Evolutionary conservation across 2,329 filamentous ascomycete species (phyloP), one percentile per base, ranked within the genome.

Genomic region (Volutella citrinella): DNA sequence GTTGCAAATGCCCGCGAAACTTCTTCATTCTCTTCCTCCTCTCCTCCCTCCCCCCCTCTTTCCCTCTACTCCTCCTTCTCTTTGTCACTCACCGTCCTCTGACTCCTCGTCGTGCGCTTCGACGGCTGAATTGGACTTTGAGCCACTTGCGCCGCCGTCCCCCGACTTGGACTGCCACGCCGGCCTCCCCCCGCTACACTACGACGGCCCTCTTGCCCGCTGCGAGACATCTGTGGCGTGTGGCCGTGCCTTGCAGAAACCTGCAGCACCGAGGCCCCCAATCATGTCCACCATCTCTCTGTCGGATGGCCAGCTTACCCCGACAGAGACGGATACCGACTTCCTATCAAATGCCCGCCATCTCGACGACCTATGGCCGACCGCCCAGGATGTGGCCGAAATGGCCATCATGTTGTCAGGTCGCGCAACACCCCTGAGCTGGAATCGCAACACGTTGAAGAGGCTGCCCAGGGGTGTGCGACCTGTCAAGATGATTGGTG

Each of bases 401-500:
- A 56, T 54, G 49, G 48, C 48, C 21, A 45, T 55, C 8, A 49
- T 55, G 49, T 42, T 52, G 18, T 46, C 52, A 30, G 46, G 47
- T 4, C 49, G 44, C 19, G 48, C 49, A 4, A 14, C 41, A 30
- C 43, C 51, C 20, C 38, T 54, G 14, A 46, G 47, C 3, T 52
- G 48, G 48, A 44, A 46, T 33, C 49, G 48, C 21, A 41, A 46
- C 24, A 32, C 43, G 9, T 40, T 64, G 35, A 63, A 55, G 42
- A 50, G 50, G 14, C 55, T 65, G 6, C 61, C 62, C 17, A 43
- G 40, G 27, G 60, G 59, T 19, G 55, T 58, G 23, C 56, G 49
- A 17, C 58, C 61, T 11, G 43, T 61, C 31, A 55, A 59, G 32
- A 64, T 77, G 37, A 60, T 79, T 15, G 74, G 72, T 17, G 86